Conservation (phyloP, 2,329 filamentous ascomycete genomes). For the Epichloe bromicola region DNA sequence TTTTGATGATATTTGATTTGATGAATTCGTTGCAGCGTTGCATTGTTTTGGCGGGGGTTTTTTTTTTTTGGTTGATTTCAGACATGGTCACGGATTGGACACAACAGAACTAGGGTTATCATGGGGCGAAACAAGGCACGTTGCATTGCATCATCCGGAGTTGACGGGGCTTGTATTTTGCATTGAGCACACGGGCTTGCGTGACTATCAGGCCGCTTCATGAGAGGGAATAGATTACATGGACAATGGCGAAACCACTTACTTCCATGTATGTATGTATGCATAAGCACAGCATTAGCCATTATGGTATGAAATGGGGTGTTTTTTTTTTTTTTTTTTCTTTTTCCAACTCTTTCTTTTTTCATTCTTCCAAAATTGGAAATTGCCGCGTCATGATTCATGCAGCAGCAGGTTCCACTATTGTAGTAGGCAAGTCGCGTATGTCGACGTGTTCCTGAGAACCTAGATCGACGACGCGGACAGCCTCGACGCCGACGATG, state of each 20-base stretch:
- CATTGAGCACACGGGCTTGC: not conserved
- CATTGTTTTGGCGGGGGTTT: conserved; percentile 7
- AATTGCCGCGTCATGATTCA: not conserved
- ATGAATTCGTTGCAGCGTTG: conserved; percentile 13
- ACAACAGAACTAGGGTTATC: not conserved
- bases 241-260: not conserved
- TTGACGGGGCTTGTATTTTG: not conserved
- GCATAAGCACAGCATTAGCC: not conserved
- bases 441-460: conserved; percentile 70
- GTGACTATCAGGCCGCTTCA: not conserved
- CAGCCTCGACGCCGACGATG: conserved; percentile 55
- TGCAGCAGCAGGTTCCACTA: conserved; percentile 31
- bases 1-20: conserved; percentile 28
- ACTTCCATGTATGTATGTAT: not conserved
- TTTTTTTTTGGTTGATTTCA: not conserved
- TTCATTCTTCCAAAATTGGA: not conserved
- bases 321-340: too few relatives aligned
- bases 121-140: not conserved
- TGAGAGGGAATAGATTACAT: not conserved
- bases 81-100: not conserved
- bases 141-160: not conserved
- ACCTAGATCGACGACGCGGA: conserved; percentile 59
- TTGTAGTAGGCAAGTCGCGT: conserved; percentile 56
- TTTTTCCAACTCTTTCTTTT: not conserved
- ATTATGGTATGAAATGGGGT: not conserved